These are phyloP conservation scores for Physcomitrellopsis africana DNA, from an alignment of 225 moss, liverwort and hornwort species.

Conservation along the genomic window DNA sequence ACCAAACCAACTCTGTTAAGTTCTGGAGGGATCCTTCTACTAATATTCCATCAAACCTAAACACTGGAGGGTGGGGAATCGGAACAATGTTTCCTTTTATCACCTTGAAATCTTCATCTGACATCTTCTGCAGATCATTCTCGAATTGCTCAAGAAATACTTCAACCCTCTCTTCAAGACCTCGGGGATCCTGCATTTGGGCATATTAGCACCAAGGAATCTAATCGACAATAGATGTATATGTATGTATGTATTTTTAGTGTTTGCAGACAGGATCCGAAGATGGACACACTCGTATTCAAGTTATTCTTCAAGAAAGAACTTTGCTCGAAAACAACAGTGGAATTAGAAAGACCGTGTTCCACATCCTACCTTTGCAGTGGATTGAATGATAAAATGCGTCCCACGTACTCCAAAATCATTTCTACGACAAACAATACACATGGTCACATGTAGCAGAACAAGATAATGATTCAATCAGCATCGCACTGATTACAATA, in stretches of 20 bases:
- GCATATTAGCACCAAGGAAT: conserved; percentile 19
- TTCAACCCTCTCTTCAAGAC: conserved; percentile 93
- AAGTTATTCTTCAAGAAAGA: not conserved
- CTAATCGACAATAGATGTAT: not conserved
- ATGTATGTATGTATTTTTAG: too few relatives aligned
- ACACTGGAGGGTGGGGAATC: too few relatives aligned
- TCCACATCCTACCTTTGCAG: conserved; percentile 69
- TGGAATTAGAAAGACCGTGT: not conserved
- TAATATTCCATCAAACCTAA: too few relatives aligned
- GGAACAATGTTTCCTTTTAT: conserved; percentile 13
- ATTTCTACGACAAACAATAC: conserved; percentile 54
- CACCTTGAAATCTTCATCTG: conserved; percentile 86
- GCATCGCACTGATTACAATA: not conserved
- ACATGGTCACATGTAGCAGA: not conserved
- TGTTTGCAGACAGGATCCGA: too few relatives aligned
- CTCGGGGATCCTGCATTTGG: conserved; percentile 72
- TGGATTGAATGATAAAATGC: conserved; percentile 98
- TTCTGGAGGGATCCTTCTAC: too few relatives aligned
- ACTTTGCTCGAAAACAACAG: not conserved
- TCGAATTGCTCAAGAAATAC: conserved; percentile 87
- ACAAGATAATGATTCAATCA: conserved; percentile 6
- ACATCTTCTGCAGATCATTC: conserved; percentile 78
- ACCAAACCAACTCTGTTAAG: conserved; percentile 16
- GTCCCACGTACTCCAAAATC: conserved; percentile 94
- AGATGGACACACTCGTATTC: not conserved